These are phyloP conservation scores for Plasmopara viticola DNA, from an alignment of 352 stramenopile genomes.

Conservation along the genomic window DNA sequence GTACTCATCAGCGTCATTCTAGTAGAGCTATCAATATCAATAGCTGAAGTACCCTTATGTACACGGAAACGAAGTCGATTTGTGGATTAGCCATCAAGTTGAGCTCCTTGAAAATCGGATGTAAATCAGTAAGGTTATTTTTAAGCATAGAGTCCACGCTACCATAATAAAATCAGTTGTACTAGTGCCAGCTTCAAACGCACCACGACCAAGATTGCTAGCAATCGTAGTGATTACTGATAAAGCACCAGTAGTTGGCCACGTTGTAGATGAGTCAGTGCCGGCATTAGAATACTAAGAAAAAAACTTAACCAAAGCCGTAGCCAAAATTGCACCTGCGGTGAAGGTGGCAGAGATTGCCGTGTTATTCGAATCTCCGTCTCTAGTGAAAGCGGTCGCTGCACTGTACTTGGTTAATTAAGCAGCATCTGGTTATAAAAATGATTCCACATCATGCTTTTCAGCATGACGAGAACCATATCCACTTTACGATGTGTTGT, in stretches of 20 bases:
- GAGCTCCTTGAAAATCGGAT: too few relatives aligned
- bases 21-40: too few relatives aligned
- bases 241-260: constrained; percentile 1
- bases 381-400: neutral
- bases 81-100: too few relatives aligned
- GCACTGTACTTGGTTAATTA: constrained; percentile 1
- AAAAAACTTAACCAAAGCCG: too few relatives aligned
- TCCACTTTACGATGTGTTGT: too few relatives aligned
- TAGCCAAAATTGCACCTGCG: neutral
- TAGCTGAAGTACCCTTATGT: too few relatives aligned
- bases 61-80: too few relatives aligned
- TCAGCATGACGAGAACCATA: neutral
- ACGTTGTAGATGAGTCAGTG: neutral
- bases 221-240: neutral
- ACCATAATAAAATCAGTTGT: neutral
- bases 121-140: neutral
- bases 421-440: constrained; percentile 1
- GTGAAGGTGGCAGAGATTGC: neutral
- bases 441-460: neutral
- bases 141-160: neutral
- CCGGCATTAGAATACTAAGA: too few relatives aligned
- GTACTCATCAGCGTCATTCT: too few relatives aligned
- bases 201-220: neutral
- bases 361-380: constrained; percentile 1
- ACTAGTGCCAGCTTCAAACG: too few relatives aligned